Percentiles rank a stretch among this genome's conserved stretches.
Evolutionary conservation across 2,329 filamentous ascomycete species (phyloP).

Genomic region (Ceratocystis colombiana): DNA sequence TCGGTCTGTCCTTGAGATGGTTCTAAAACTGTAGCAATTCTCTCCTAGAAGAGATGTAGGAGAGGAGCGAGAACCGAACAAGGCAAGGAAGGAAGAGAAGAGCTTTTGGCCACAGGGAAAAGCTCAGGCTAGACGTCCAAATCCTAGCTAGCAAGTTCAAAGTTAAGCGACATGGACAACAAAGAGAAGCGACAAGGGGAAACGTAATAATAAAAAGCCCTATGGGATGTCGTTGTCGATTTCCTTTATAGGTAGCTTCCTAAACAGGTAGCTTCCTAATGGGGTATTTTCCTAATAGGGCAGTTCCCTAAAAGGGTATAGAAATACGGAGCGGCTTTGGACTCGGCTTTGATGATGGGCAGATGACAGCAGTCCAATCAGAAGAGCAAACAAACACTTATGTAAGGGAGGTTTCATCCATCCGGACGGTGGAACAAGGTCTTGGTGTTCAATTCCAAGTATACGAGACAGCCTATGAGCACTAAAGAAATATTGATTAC

Average conservation of each 20-base stretch:
- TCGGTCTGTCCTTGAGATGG: neutral
- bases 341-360: neutral
- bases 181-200: neutral
- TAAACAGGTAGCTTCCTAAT: neutral
- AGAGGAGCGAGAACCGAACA: neutral
- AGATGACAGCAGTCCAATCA: neutral
- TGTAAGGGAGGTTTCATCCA: no score
- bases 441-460: no score
- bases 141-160: neutral
- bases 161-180: neutral
- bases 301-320: neutral
- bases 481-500: neutral
- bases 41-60: neutral
- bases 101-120: neutral
- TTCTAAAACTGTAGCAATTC: neutral
- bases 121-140: neutral
- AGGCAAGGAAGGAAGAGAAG: neutral
- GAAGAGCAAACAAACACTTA: neutral
- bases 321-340: neutral
- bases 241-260: neutral
- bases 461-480: neutral
- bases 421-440: no score
- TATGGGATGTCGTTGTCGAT: neutral
- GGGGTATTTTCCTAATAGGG: neutral
- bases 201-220: neutral